Percentiles rank a stretch among this genome's conserved stretches.
phyloP scores from a whole-genome alignment of 2,329 filamentous ascomycete species.

The Fusarium transvaalense region DNA sequence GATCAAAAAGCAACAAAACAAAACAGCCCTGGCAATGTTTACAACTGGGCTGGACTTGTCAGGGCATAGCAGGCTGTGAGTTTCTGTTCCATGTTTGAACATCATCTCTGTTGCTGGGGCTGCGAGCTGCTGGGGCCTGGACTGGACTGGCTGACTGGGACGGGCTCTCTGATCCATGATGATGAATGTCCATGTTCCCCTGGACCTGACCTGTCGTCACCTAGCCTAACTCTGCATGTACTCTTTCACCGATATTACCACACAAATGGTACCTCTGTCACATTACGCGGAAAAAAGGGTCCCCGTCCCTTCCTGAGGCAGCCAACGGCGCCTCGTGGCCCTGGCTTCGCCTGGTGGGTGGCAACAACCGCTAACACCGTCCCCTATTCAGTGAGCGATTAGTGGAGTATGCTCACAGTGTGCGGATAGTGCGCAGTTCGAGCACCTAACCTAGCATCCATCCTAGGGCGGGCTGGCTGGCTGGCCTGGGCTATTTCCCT shows the following conservation, averaged over 20 bases:
- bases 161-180: conserved; percentile 21
- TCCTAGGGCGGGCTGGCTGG: conserved; percentile 4
- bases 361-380: conserved; percentile 45
- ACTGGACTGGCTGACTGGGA: no score
- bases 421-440: conserved; percentile 29
- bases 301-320: conserved; percentile 45
- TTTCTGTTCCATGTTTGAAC: conserved; percentile 35
- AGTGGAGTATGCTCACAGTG: conserved; percentile 40
- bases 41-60: no score
- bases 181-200: conserved; percentile 34
- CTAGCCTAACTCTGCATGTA: conserved; percentile 30
- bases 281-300: conserved; percentile 32
- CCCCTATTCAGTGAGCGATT: conserved; percentile 43
- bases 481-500: conserved; percentile 31
- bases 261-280: conserved; percentile 31
- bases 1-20: conserved; percentile 13
- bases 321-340: conserved; percentile 39
- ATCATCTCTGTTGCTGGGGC: conserved; percentile 40
- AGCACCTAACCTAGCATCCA: conserved; percentile 21
- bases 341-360: conserved; percentile 38
- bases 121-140: conserved; percentile 38
- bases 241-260: conserved; percentile 29
- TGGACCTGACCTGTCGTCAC: conserved; percentile 13
- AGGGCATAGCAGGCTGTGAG: conserved; percentile 1
- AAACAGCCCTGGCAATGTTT: conserved; percentile 6